Conservation (phyloP, 2,329 filamentous ascomycete genomes). For the Aspergillus udagawae region DNA sequence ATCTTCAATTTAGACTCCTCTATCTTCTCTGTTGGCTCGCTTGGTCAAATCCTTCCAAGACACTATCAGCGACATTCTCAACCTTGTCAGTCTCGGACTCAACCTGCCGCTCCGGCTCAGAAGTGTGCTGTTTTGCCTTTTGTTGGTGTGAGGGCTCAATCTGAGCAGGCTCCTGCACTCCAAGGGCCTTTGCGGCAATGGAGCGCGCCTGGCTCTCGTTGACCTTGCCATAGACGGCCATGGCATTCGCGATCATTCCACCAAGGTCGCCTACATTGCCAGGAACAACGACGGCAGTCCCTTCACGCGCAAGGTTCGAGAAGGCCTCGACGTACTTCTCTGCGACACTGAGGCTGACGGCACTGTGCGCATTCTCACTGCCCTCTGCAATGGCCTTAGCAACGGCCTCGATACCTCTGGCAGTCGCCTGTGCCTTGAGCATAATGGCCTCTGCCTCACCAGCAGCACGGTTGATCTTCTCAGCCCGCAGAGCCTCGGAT, state of each 20-base stretch:
- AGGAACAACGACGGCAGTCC: conserved; percentile 90
- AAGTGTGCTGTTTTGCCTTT: conserved; percentile 28
- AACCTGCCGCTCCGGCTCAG: conserved; percentile 14
- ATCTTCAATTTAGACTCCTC: conserved; percentile 2
- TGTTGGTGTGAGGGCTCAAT: conserved; percentile 4
- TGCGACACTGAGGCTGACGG: conserved; percentile 81
- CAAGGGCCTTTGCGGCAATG: conserved; percentile 44
- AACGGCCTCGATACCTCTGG: conserved; percentile 81
- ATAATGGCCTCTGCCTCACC: conserved; percentile 94
- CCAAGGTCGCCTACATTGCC: conserved; percentile 96
- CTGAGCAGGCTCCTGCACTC: conserved; percentile 19
- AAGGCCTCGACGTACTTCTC: conserved; percentile 99
- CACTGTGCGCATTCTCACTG: conserved; percentile 70
- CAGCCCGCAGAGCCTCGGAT: conserved; percentile 81
- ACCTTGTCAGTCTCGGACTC: conserved; percentile 22
- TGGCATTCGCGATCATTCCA: conserved; percentile 92
- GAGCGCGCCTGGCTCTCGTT: conserved; percentile 71
- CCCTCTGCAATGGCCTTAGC: conserved; percentile 71
- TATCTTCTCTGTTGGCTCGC: conserved; percentile 31
- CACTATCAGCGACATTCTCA: conserved; percentile 43
- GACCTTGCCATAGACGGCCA: conserved; percentile 94
- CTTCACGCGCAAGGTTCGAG: conserved; percentile 85
- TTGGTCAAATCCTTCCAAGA: conserved; percentile 48
- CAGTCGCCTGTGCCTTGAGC: conserved; percentile 80
- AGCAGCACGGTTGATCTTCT: conserved; percentile 87